phyloP scores from a whole-genome alignment of 2,329 filamentous ascomycete genomes.

The Fonsecaea monophora region DNA sequence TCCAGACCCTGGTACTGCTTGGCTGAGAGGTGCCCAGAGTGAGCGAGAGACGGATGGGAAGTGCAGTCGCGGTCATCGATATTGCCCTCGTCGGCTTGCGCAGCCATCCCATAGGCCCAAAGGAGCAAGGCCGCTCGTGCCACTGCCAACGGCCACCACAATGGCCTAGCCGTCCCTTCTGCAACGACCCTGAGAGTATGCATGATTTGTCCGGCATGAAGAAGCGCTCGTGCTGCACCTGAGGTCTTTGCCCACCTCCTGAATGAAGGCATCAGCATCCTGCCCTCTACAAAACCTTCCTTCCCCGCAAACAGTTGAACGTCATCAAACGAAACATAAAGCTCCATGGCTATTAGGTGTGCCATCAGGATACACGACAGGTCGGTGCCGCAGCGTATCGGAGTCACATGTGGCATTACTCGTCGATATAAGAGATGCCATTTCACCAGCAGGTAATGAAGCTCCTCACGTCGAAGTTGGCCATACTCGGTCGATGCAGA shows the following conservation, averaged over 20 bases:
- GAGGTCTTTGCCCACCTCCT: conserved; percentile 11
- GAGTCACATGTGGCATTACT: not conserved
- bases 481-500: not conserved
- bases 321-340: conserved; percentile 11
- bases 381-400: conserved; percentile 6
- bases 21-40: not conserved
- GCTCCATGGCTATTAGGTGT: conserved; percentile 12
- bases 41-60: not conserved
- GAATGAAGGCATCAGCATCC: conserved; percentile 15
- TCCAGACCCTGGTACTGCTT: not conserved
- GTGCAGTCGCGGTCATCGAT: not conserved
- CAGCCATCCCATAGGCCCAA: conserved; percentile 12
- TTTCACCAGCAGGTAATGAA: not conserved
- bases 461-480: not conserved
- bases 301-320: conserved; percentile 12
- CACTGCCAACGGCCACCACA: conserved; percentile 14
- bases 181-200: not conserved
- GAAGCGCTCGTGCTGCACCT: conserved; percentile 9
- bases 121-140: conserved; percentile 11
- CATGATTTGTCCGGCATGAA: conserved; percentile 5
- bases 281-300: conserved; percentile 11
- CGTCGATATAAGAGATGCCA: not conserved
- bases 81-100: not conserved
- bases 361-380: conserved; percentile 11
- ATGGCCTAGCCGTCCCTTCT: not conserved